Percentiles rank a stretch among this genome's conserved stretches.
Conservation (phyloP, 164 flowering plant genomes). For the Hamamelis virginiana region DNA sequence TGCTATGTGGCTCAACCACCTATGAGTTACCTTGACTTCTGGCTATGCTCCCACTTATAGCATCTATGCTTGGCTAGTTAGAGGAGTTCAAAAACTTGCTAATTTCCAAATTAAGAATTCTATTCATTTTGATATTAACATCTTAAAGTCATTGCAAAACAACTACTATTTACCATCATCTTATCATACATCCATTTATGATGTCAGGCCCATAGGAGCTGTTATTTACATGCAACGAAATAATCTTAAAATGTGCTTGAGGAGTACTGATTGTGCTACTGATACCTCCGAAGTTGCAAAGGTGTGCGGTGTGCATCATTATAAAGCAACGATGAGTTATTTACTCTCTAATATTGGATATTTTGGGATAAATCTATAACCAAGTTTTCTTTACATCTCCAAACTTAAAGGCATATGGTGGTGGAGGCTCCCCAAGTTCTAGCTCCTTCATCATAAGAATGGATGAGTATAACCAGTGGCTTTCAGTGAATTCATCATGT, state of each 20-base stretch:
- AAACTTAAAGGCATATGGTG: slow-evolving; percentile 82
- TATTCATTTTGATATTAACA: neutral
- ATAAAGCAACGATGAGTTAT: neutral
- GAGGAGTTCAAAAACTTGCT: no score
- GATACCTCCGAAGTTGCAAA: slow-evolving; percentile 94
- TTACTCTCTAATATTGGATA: neutral
- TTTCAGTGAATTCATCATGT: slow-evolving; percentile 20
- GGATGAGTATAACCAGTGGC: slow-evolving; percentile 92
- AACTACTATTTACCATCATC: neutral
- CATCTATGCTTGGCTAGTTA: no score
- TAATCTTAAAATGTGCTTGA: slow-evolving; percentile 86
- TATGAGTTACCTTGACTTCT: no score
- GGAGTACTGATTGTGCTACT: slow-evolving; percentile 62
- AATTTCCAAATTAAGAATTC: neutral
- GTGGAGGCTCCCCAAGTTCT: slow-evolving; percentile 75
- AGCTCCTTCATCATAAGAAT: slow-evolving; percentile 92
- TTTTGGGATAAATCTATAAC: neutral
- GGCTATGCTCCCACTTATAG: no score
- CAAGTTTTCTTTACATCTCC: slow-evolving; percentile 6
- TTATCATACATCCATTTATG: slow-evolving; percentile 1
- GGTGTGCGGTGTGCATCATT: slow-evolving; percentile 59
- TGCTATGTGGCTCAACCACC: no score
- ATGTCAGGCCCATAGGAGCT: slow-evolving; percentile 95
- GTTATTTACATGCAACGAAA: slow-evolving; percentile 75
- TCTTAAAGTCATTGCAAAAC: neutral